A percentile compares a stretch with the other conserved stretches of the same genome.
These are phyloP conservation scores for Kurtzmaniella quercitrusa DNA, from an alignment of 1,139 yeast species.

Conservation along the genomic window DNA sequence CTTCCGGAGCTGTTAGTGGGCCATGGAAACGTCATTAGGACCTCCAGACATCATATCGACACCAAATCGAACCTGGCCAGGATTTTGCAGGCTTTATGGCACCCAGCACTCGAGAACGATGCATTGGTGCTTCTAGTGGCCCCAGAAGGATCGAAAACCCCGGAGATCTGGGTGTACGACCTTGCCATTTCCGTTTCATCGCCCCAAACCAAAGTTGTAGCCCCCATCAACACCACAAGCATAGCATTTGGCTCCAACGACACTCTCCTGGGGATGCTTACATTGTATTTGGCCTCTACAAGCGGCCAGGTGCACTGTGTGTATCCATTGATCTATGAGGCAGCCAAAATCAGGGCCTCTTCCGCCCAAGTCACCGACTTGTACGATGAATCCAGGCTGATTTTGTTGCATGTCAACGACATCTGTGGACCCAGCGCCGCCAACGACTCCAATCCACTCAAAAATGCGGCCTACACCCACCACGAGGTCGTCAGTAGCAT, in stretches of 20 bases:
- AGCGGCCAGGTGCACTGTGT: constrained; percentile 24
- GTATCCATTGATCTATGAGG: constrained; percentile 26
- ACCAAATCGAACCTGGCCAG: not conserved
- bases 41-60: constrained; percentile 8
- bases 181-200: constrained; percentile 18
- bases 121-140: constrained; percentile 21
- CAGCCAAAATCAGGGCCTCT: constrained; percentile 21
- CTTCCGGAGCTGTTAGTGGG: constrained; percentile 17
- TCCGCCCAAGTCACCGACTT: constrained; percentile 20
- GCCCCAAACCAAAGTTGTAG: constrained; percentile 23
- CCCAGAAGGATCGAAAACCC: constrained; percentile 11
- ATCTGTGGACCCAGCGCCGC: constrained; percentile 10
- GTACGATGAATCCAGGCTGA: constrained; percentile 19
- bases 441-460: constrained; percentile 13
- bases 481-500: constrained; percentile 16
- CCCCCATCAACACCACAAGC: constrained; percentile 21
- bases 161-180: constrained; percentile 25
- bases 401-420: constrained; percentile 15
- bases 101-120: constrained; percentile 22
- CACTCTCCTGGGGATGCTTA: constrained; percentile 28
- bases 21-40: not conserved
- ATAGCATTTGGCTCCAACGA: constrained; percentile 32
- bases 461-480: constrained; percentile 16
- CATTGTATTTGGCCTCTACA: constrained; percentile 26
- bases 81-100: constrained; percentile 26